Evolutionary conservation across 805 yeast genomes (phyloP), one percentile per base, ranked within the genome.

Genomic region (Ogataea naganishii): DNA sequence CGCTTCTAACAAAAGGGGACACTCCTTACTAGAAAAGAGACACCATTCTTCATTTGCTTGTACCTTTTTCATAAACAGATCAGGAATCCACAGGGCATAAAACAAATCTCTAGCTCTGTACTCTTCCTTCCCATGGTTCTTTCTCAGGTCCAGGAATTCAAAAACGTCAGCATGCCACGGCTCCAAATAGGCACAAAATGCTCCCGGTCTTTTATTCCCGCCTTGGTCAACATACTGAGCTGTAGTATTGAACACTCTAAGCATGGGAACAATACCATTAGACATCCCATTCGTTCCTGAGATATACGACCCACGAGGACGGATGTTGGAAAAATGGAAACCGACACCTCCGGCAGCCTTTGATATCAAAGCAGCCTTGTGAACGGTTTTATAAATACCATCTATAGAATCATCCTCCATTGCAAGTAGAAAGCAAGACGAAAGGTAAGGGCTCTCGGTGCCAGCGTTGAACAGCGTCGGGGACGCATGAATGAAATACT

Each of bases 211-310:
- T 58, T 88, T 88, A 61, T 89, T 89, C 33, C 97, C 97, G 39
- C 98, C 98, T 66, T 89, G 98, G 48, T 89, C 97, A 24, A 89
- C 97, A 49, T 88, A 89, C 44, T 96, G 73, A 13, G 98, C 97
- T 16, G 97, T 86, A 59, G 85, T 81, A 64, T 89, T 89, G 63
- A 78, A 89, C 7, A 89, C 97, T 44, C 95, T 75, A 17, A 89
- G 63, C 96, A 89, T 86, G n/a, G 98, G 98, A 24, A 88, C 79
- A 28, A 89, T 60, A 22, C 98, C 98, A 44, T 78, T 84, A 2
- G 96, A 85, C 8, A 82, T 75, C 31, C 97, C 98, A 51, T 84
- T 84, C 6, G 96, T 78, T 33, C 95, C 94, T 16, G 94, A 80
- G 42, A 89, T 86, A 53, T 79, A 77, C 1, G 95, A 70, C 7